Conservation (phyloP, 2,329 filamentous ascomycete species). For the Pseudocercospora fuligena region DNA sequence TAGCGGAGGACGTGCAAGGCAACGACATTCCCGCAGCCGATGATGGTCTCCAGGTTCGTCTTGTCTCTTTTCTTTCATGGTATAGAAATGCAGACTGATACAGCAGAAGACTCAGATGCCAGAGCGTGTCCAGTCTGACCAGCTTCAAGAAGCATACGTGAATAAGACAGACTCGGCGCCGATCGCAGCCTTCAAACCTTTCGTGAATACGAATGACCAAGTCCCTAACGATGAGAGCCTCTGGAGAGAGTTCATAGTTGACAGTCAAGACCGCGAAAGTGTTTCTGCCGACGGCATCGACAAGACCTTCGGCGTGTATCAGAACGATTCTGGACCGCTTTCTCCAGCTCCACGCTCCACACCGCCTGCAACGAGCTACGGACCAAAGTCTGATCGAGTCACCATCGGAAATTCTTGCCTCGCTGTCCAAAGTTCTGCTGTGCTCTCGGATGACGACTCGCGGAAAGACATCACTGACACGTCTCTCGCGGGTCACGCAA, state of each 20-base stretch:
- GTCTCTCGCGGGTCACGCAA: constrained; percentile 26
- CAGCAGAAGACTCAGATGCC: background rate
- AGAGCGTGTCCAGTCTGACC: background rate
- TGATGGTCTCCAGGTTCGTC: background rate
- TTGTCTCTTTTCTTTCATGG: background rate
- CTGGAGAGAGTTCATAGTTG: constrained; percentile 35
- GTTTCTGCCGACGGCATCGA: background rate
- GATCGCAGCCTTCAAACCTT: background rate
- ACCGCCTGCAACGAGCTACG: background rate
- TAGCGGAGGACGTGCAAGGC: background rate
- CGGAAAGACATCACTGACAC: constrained; percentile 6
- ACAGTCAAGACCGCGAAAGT: constrained; percentile 26
- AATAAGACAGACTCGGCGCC: background rate
- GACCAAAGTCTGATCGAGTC: constrained; percentile 18
- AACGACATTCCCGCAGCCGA: background rate
- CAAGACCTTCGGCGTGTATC: background rate
- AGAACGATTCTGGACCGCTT: background rate
- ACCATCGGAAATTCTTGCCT: constrained; percentile 18
- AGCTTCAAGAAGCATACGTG: background rate
- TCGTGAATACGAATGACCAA: background rate
- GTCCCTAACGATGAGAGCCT: constrained; percentile 28
- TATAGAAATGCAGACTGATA: background rate
- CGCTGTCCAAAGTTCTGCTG: background rate
- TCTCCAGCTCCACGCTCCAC: constrained; percentile 10
- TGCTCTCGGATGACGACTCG: background rate